Evolutionary conservation across 192 early-diverging fungal species (phyloP), one percentile per base, ranked within the genome.

Genomic region (Backusella macrospora): DNA sequence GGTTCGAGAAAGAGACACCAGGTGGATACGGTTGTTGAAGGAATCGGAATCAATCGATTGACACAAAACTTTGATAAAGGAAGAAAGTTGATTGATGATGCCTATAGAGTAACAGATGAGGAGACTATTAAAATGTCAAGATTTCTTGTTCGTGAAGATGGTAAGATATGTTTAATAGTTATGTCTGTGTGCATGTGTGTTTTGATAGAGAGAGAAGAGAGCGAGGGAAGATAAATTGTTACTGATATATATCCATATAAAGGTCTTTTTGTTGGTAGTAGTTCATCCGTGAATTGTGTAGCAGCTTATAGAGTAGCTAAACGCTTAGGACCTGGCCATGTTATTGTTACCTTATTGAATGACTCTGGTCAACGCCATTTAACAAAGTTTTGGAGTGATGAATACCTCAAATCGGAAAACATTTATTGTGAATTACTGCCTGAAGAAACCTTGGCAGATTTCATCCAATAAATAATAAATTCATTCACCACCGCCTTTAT

Each of bases 1-100:
- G 98, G 98, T 9, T 92, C 87, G 7, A 80, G 98, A 29, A 85
- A 86, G 59, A 90, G 98, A 8, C 96, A 99, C 80, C 98, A 99
- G 77, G 93, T 98, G n/a, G 98, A 99, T 75, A 93, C 98, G 38
- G 87, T 99, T 29, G 95, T 99, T 0, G 98, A 99, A 82, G 98
- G 98, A 6, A 88, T 99, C 8, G 98, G 98, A 0, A 91, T 98
- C 72, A 99, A 98, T 81, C 88, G 98, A 13, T 70, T 97, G 72
- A 99, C 98, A 6, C 80, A 85, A 9, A 99, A 99, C 75, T 96
- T 98, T 82, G 79, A 84, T 67, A 71, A 75, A n/a, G 85, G 81
- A 12, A 77, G 86, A 15, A 85, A 86, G 0, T 79, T 81, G 48
- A 85, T 99, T 38, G 92, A 96, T 48, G 93, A 94, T 71, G 96